Percentiles rank a stretch among this genome's conserved stretches.
These are phyloP conservation scores for Penicillium turbatum DNA, from an alignment of 495 filamentous ascomycete genomes.

Conservation along the genomic window DNA sequence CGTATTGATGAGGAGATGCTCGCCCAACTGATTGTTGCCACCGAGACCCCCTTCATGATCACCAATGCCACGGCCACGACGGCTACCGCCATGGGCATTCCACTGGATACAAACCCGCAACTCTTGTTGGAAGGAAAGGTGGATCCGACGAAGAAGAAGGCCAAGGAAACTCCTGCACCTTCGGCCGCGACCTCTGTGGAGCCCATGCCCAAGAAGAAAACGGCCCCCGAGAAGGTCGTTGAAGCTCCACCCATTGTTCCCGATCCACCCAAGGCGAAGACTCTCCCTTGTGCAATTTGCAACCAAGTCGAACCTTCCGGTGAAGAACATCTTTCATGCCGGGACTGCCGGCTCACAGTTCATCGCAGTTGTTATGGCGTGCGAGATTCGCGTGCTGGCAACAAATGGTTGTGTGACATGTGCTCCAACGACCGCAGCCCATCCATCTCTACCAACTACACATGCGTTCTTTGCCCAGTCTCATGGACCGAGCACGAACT, in stretches of 20 bases:
- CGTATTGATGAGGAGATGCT: slow-evolving; percentile 88
- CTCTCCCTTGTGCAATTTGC: slow-evolving; percentile 83
- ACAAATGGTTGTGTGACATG: slow-evolving; percentile 94
- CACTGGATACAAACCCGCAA: slow-evolving; percentile 38
- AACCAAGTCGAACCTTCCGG: slow-evolving; percentile 63
- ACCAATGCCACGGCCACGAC: slow-evolving; percentile 43
- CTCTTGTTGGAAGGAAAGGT: slow-evolving; percentile 40
- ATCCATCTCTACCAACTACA: slow-evolving; percentile 80
- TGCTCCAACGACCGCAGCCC: slow-evolving; percentile 89
- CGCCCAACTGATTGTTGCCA: slow-evolving; percentile 64
- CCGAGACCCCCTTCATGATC: slow-evolving; percentile 46
- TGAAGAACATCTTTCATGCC: slow-evolving; percentile 71
- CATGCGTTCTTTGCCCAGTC: slow-evolving; percentile 87
- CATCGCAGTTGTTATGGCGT: slow-evolving; percentile 92
- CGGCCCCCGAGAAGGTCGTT: slow-evolving; percentile 46
- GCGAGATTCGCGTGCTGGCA: slow-evolving; percentile 57
- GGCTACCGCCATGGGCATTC: slow-evolving; percentile 42
- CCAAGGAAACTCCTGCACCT: slow-evolving; percentile 45
- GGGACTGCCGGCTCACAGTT: slow-evolving; percentile 86
- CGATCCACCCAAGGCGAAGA: slow-evolving; percentile 70
- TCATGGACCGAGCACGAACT: slow-evolving; percentile 69
- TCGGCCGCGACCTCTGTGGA: slow-evolving; percentile 46
- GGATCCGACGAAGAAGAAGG: slow-evolving; percentile 55
- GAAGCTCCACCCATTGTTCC: slow-evolving; percentile 58
- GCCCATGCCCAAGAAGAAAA: slow-evolving; percentile 59